A percentile compares a stretch with the other conserved stretches of the same genome.
These are phyloP conservation scores for Delitschia confertaspora DNA, from an alignment of 495 filamentous ascomycete species.

Conservation along the genomic window DNA sequence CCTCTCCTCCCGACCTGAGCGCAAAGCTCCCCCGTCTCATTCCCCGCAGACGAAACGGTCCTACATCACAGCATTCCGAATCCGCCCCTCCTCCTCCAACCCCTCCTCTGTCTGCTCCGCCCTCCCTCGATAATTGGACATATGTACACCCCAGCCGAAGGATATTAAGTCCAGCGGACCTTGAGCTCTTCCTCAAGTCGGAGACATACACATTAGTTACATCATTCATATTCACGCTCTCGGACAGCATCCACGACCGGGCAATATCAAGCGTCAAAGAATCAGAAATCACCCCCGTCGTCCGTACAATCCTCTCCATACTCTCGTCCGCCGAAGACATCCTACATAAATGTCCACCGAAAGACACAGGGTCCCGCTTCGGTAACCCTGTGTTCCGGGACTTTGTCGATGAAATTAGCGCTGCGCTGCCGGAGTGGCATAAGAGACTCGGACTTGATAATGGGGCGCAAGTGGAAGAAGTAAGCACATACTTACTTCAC, in stretches of 20 bases:
- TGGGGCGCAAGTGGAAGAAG: slow-evolving; percentile 55
- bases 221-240: slow-evolving; percentile 76
- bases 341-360: slow-evolving; percentile 59
- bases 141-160: slow-evolving; percentile 63
- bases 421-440: slow-evolving; percentile 49
- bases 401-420: slow-evolving; percentile 66
- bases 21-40: no score
- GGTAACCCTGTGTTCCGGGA: slow-evolving; percentile 85
- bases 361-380: slow-evolving; percentile 83
- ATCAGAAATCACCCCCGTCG: slow-evolving; percentile 44
- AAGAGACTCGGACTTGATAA: slow-evolving; percentile 31
- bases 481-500: slow-evolving; percentile 69
- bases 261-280: slow-evolving; percentile 59
- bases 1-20: no score
- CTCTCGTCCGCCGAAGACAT: slow-evolving; percentile 57
- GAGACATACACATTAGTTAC: slow-evolving; percentile 67
- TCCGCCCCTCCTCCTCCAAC: slow-evolving; percentile 49
- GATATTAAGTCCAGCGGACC: slow-evolving; percentile 72
- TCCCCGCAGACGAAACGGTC: slow-evolving; percentile 13
- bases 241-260: slow-evolving; percentile 69
- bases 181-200: slow-evolving; percentile 70
- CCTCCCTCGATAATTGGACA: slow-evolving; percentile 49
- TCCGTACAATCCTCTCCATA: slow-evolving; percentile 59
- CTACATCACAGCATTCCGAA: background rate
- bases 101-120: slow-evolving; percentile 60